Conservation (phyloP, 164 flowering plant species). For the Santalum album region DNA sequence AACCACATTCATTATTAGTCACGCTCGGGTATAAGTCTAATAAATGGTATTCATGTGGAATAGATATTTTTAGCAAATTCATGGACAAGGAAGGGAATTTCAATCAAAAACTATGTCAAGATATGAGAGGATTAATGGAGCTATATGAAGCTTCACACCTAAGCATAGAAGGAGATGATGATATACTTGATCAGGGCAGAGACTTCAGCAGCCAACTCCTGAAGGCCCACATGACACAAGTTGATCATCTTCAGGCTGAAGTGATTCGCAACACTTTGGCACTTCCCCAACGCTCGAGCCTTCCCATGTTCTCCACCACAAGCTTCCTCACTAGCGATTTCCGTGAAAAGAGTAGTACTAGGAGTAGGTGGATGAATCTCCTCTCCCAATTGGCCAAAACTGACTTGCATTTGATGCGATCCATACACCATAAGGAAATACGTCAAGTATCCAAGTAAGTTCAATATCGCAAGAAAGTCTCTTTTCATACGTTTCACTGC, state of each 20-base stretch:
- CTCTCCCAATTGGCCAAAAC: conserved; percentile 26
- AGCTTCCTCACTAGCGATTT: conserved; percentile 7
- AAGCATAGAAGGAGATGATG: conserved; percentile 32
- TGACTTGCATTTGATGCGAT: conserved; percentile 27
- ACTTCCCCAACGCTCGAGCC: conserved; percentile 37
- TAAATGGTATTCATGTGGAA: no score
- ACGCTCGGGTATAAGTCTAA: no score
- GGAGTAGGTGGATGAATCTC: conserved; percentile 4
- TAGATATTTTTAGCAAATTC: conserved; percentile 31
- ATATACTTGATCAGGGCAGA: conserved; percentile 36
- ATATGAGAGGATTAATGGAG: conserved; percentile 20
- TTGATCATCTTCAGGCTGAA: conserved; percentile 12
- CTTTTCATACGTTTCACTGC: no score
- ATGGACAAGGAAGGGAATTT: conserved; percentile 24
- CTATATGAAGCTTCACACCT: conserved; percentile 27
- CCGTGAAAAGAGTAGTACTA: neutral
- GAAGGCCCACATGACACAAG: neutral
- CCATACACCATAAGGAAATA: conserved; percentile 32
- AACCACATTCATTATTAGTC: no score
- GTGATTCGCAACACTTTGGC: conserved; percentile 16
- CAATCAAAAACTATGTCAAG: conserved; percentile 4
- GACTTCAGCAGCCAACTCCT: conserved; percentile 25
- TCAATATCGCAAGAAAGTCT: no score
- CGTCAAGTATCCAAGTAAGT: conserved; percentile 32
- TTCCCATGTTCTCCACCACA: conserved; percentile 25